Evolutionary conservation across 78 protist genomes (phyloP), one percentile per base, ranked within the genome.

Genomic region (Salpingoeca rosetta): DNA sequence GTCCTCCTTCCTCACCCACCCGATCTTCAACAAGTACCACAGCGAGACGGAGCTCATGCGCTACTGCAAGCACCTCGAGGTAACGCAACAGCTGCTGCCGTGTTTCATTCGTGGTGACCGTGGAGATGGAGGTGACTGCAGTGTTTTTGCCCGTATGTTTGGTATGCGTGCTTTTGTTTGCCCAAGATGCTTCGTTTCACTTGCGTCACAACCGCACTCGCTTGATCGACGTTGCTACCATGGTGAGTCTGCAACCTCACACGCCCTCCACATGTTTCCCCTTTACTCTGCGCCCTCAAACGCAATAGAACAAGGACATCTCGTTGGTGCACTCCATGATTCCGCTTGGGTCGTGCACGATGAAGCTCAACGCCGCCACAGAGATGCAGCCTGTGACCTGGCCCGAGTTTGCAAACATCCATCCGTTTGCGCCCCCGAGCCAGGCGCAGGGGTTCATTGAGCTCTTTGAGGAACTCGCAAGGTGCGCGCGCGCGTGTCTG

Each of bases 281-380:
- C n/a, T n/a, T n/a, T n/a, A n/a, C n/a, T n/a, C n/a, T n/a, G n/a
- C n/a, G n/a, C n/a, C n/a, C n/a, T n/a, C n/a, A n/a, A n/a, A n/a
- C n/a, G n/a, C n/a, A n/a, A 22, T 51, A 51, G 86, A 80, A 79
- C 90, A 86, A 88, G 90, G 99, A 97, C 88, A 28, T 96, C 7
- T 92, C 94, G 31, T 90, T 97, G 57, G 44, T 56, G 84, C 87
- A 83, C 76, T 65, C 95, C 36, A 95, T 95, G 98, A 96, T 97
- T 82, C 97, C 99, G 44, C 94, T 97, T 56, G 96, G 96, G 41
- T 87, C 94, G 12, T 95, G 99, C 88, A 97, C 99, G 27, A 97
- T 97, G 99, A 97, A 97, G 91, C 93, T 97, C 72, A 97, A 97
- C 95, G 94, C 98, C 31, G 88, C 97, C 45, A 12, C 97, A 0